Evolutionary conservation across 306 rosid species (phyloP).

Genomic region (Vicia villosa): DNA sequence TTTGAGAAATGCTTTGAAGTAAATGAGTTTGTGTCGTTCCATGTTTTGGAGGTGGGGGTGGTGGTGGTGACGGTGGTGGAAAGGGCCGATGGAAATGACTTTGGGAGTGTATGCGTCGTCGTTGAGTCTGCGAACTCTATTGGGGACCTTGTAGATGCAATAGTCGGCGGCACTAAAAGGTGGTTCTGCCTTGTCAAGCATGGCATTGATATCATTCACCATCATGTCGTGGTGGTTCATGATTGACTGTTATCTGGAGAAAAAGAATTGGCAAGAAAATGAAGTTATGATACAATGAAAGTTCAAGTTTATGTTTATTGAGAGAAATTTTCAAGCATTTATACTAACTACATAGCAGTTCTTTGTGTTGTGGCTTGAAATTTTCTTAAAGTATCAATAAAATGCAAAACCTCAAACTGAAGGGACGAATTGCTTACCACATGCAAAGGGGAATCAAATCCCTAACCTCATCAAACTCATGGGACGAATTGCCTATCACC

Average conservation of each 20-base stretch:
- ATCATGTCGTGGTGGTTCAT: slow-evolving; percentile 3
- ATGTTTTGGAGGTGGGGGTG: slow-evolving; percentile 20
- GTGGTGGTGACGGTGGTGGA: slow-evolving; percentile 34
- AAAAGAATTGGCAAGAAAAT: too few relatives aligned
- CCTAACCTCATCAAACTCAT: too few relatives aligned
- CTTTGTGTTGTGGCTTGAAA: too few relatives aligned
- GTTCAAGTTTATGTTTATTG: too few relatives aligned
- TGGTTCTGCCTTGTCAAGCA: slow-evolving; percentile 6
- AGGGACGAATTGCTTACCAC: too few relatives aligned
- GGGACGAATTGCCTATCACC: too few relatives aligned
- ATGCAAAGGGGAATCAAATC: too few relatives aligned
- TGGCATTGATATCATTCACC: neutral
- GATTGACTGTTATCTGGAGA: neutral
- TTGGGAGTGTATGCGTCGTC: slow-evolving; percentile 40
- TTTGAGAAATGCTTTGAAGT: slow-evolving; percentile 14
- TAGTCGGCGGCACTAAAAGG: neutral
- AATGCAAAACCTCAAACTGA: too few relatives aligned
- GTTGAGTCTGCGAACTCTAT: slow-evolving; percentile 14
- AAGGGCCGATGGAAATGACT: slow-evolving; percentile 45
- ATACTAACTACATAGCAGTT: too few relatives aligned
- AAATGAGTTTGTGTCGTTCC: slow-evolving; percentile 23
- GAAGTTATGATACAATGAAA: too few relatives aligned
- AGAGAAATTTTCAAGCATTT: too few relatives aligned
- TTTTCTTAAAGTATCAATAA: too few relatives aligned
- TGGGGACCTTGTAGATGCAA: slow-evolving; percentile 41